A percentile compares a stretch with the other conserved stretches of the same genome.
Evolutionary conservation across 768 basidiomycete species (phyloP).

Genomic region (Rubroboletus pulcherrimus): DNA sequence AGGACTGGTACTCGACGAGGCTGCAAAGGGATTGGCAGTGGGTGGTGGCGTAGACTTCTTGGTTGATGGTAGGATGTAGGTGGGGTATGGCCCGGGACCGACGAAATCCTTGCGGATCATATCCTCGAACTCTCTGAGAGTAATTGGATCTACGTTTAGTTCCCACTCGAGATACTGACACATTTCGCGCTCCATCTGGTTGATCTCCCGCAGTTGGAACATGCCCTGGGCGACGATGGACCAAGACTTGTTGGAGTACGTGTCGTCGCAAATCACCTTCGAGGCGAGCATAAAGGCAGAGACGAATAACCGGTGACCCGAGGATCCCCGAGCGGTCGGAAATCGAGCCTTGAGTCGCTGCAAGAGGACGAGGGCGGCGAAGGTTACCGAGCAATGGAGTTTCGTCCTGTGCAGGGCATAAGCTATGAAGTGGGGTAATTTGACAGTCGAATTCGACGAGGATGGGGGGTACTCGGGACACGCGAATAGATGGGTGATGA

Average conservation of each 20-base stretch:
- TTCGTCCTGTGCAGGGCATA: slow-evolving; percentile 68
- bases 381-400: slow-evolving; percentile 49
- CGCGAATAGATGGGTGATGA: slow-evolving; percentile 81
- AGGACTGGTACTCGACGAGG: slow-evolving; percentile 28
- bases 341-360: slow-evolving; percentile 67
- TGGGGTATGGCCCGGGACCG: slow-evolving; percentile 54
- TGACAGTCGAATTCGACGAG: slow-evolving; percentile 28
- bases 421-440: slow-evolving; percentile 59
- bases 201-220: slow-evolving; percentile 73
- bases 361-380: slow-evolving; percentile 44
- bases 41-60: slow-evolving; percentile 52
- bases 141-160: slow-evolving; percentile 65
- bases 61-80: slow-evolving; percentile 57
- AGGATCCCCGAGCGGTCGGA: slow-evolving; percentile 72
- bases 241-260: slow-evolving; percentile 93
- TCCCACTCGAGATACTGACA: slow-evolving; percentile 92
- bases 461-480: slow-evolving; percentile 78
- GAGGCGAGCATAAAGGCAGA: slow-evolving; percentile 72
- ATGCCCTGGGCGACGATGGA: slow-evolving; percentile 84
- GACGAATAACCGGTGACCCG: slow-evolving; percentile 68
- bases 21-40: slow-evolving; percentile 31
- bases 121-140: slow-evolving; percentile 56
- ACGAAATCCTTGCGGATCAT: slow-evolving; percentile 61
- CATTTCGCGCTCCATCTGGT: slow-evolving; percentile 81
- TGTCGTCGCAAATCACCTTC: slow-evolving; percentile 90